Conservation (phyloP, 2,329 filamentous ascomycete species). For the Colletotrichum orchidophilum region DNA sequence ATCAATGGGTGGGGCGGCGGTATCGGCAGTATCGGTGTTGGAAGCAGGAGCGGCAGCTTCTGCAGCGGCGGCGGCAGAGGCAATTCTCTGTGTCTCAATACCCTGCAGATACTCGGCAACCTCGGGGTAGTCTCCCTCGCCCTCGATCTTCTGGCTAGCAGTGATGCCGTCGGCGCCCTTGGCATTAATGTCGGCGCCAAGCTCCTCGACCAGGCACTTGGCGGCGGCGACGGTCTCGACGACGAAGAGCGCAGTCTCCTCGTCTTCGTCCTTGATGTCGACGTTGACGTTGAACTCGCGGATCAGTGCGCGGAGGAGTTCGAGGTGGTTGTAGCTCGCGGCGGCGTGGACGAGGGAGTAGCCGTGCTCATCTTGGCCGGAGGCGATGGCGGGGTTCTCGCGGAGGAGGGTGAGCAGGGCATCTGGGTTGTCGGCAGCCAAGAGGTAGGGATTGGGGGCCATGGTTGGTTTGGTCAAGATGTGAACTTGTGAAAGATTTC, state of each 20-base stretch:
- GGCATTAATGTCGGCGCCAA: slow-evolving; percentile 73
- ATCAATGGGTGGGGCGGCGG: slow-evolving; percentile 40
- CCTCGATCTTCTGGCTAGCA: slow-evolving; percentile 81
- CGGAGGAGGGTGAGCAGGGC: slow-evolving; percentile 79
- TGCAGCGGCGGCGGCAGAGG: slow-evolving; percentile 39
- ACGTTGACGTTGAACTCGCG: slow-evolving; percentile 80
- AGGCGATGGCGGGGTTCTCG: slow-evolving; percentile 78
- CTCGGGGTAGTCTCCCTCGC: slow-evolving; percentile 80
- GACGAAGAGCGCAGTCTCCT: slow-evolving; percentile 95
- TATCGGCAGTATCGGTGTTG: neutral
- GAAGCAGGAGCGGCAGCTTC: slow-evolving; percentile 43
- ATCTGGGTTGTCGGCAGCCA: slow-evolving; percentile 84
- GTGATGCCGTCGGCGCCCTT: slow-evolving; percentile 80
- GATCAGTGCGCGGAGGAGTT: slow-evolving; percentile 80
- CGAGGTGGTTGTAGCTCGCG: slow-evolving; percentile 88
- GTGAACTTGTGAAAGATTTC: neutral
- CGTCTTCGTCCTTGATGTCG: slow-evolving; percentile 88
- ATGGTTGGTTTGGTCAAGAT: slow-evolving; percentile 42
- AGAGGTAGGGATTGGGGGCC: slow-evolving; percentile 72
- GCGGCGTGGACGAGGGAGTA: slow-evolving; percentile 96
- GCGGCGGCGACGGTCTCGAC: slow-evolving; percentile 84
- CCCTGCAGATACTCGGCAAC: slow-evolving; percentile 75
- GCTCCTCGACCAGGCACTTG: slow-evolving; percentile 81
- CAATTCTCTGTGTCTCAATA: slow-evolving; percentile 43
- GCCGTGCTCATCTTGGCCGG: slow-evolving; percentile 86